A percentile compares a stretch with the other conserved stretches of the same genome.
Evolutionary conservation across 1,139 yeast genomes (phyloP).

Genomic region (Geotrichum cucujoidarum): DNA sequence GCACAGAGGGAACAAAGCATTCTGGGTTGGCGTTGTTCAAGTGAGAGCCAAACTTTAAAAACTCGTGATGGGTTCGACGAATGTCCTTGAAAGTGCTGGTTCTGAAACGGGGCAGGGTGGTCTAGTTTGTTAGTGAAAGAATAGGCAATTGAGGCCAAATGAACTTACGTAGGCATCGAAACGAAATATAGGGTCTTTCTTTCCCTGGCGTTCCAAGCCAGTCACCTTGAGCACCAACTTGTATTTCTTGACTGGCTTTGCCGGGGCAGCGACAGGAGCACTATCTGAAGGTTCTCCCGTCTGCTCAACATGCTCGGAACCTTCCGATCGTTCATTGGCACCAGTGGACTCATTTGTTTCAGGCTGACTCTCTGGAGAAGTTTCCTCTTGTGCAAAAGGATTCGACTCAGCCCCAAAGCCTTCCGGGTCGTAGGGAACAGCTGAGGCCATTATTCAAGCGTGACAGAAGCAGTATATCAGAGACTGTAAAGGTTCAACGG

Average conservation of each 20-base stretch:
- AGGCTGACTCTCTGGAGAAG: neutral
- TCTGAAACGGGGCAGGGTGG: conserved; percentile 71
- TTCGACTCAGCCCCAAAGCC: conserved; percentile 27
- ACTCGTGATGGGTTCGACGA: conserved; percentile 76
- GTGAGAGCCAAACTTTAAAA: conserved; percentile 70
- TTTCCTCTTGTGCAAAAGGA: conserved; percentile 28
- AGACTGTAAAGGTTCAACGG: no score
- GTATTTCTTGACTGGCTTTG: conserved; percentile 27
- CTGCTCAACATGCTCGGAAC: neutral
- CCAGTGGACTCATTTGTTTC: neutral
- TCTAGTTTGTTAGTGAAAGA: conserved; percentile 22
- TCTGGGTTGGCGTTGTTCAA: conserved; percentile 79
- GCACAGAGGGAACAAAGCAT: conserved; percentile 88
- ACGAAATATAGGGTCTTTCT: conserved; percentile 47
- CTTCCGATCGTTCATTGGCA: neutral
- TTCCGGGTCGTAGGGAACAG: conserved; percentile 32
- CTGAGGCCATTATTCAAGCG: conserved; percentile 27
- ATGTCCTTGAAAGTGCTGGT: conserved; percentile 66
- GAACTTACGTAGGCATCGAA: conserved; percentile 40
- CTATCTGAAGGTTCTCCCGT: neutral
- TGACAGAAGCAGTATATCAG: no score
- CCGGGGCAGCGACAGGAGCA: neutral
- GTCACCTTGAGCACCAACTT: conserved; percentile 41
- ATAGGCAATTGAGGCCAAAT: neutral
- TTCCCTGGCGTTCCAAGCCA: conserved; percentile 47